These are phyloP conservation scores for Golubevia pallescens DNA, from an alignment of 1,284 basidiomycete genomes.

Conservation along the genomic window DNA sequence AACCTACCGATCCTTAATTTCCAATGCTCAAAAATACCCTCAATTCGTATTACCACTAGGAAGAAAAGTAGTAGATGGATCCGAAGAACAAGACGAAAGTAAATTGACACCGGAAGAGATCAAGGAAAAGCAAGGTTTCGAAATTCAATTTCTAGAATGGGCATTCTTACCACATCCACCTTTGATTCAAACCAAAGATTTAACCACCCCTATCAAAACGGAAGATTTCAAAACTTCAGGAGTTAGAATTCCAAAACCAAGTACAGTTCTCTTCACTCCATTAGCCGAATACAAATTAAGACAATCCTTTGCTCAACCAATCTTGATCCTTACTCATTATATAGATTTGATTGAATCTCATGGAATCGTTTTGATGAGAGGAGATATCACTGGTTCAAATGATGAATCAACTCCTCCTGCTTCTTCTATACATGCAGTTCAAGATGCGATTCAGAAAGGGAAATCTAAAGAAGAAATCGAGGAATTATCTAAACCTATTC, in stretches of 20 bases:
- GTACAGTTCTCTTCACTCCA: constrained; percentile 85
- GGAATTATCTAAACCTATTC: constrained; percentile 7
- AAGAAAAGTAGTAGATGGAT: constrained; percentile 27
- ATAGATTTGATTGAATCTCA: constrained; percentile 84
- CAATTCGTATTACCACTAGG: constrained; percentile 60
- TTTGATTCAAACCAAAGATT: background rate
- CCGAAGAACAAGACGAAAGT: constrained; percentile 7
- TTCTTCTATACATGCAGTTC: constrained; percentile 64
- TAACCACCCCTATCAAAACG: too few relatives aligned
- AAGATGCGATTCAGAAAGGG: constrained; percentile 42
- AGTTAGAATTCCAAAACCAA: too few relatives aligned
- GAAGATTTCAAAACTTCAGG: too few relatives aligned
- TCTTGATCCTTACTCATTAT: constrained; percentile 88
- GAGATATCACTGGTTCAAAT: constrained; percentile 75
- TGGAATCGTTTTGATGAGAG: constrained; percentile 82
- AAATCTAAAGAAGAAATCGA: background rate
- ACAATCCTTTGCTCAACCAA: constrained; percentile 85
- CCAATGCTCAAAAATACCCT: constrained; percentile 35
- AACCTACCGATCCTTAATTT: constrained; percentile 41
- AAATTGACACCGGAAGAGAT: constrained; percentile 8
- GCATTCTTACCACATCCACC: constrained; percentile 26
- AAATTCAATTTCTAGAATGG: constrained; percentile 61
- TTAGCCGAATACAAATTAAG: constrained; percentile 91
- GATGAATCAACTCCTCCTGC: constrained; percentile 30
- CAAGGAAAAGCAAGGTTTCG: constrained; percentile 36